Evolutionary conservation across 352 stramenopile genomes (phyloP), one percentile per base, ranked within the genome.

Genomic region (Phytophthora brassicae): DNA sequence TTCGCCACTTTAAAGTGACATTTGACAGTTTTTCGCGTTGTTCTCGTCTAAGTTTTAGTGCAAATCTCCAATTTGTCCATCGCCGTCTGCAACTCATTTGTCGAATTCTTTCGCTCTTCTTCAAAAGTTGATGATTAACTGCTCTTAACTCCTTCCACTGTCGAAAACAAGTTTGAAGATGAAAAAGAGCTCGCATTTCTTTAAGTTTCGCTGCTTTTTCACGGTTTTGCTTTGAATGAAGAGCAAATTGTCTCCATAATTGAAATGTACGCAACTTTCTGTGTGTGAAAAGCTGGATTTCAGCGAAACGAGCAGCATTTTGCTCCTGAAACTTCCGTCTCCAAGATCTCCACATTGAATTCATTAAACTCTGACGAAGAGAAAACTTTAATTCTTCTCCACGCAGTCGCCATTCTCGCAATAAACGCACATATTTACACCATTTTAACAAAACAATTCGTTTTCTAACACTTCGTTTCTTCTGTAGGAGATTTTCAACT

Each of bases 1-100:
- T 47, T 38, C 77, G 60, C 65, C 74, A 74, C 23, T 39, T 71
- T n/a, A 20, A 65, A 12, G 72, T 13, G 23, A 64, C 71, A 0
- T 6, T 41, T 4, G 47, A 42, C 2, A 78, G 48, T 53, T 55
- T 57, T 31, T 50, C 20, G 13, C 48, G 41, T 19, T 72, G 70
- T 3, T 39, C 28, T 35, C 50, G 56, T 6, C 61, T 55, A 2
- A n/a, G 38, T 19, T 61, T 12, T n/a, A 73, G 57, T 9, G 42
- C 54, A 0, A 16, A 16, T 51, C 53, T 47, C 72, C 66, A 79
- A 3, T 9, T 23, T 8, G 20, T 31, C 72, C 72, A 81, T n/a
- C 23, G 5, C 5, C 20, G 16, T 24, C 4, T 35, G 8, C 12
- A 13, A 17, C 12, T 33, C 5, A n/a, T 45, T 23, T 56, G 26